phyloP scores from a whole-genome alignment of 768 basidiomycete genomes.

The Brasilioporus rufonigricans region DNA sequence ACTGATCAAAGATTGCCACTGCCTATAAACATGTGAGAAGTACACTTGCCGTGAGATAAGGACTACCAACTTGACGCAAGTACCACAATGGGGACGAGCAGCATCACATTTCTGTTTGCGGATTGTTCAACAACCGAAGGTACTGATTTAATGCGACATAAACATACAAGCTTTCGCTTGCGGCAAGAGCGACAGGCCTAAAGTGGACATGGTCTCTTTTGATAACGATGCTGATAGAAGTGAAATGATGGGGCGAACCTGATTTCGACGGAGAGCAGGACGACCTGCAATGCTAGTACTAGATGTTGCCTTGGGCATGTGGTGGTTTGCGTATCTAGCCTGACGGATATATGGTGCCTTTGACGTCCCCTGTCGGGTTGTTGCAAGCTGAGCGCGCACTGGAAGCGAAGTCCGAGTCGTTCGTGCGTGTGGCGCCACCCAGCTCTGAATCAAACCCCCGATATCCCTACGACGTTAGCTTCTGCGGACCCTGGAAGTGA shows the following conservation, averaged over 20 bases:
- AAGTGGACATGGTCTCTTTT: background rate
- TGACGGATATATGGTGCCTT: background rate
- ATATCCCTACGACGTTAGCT: background rate
- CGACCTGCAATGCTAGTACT: slow-evolving; percentile 38
- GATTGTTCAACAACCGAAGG: slow-evolving; percentile 5
- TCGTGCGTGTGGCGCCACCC: background rate
- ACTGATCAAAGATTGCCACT: slow-evolving; percentile 79
- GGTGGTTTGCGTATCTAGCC: slow-evolving; percentile 4
- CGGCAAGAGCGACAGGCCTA: slow-evolving; percentile 83
- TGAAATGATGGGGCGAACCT: slow-evolving; percentile 41
- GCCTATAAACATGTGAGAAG: slow-evolving; percentile 40
- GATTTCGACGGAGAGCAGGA: slow-evolving; percentile 74
- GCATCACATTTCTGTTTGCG: slow-evolving; percentile 79
- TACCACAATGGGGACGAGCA: slow-evolving; percentile 79
- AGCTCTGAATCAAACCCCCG: background rate
- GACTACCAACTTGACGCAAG: slow-evolving; percentile 78
- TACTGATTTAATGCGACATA: background rate
- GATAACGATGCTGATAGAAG: slow-evolving; percentile 9
- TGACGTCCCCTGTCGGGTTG: slow-evolving; percentile 5
- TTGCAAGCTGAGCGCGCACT: background rate
- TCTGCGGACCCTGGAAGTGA: background rate
- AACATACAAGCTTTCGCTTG: slow-evolving; percentile 76
- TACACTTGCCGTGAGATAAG: background rate
- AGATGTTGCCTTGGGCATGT: slow-evolving; percentile 67
- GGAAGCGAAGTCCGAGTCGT: background rate